Percentiles rank a stretch among this genome's conserved stretches.
Conservation (phyloP, 257 asterid genomes). For the Salvia splendens region DNA sequence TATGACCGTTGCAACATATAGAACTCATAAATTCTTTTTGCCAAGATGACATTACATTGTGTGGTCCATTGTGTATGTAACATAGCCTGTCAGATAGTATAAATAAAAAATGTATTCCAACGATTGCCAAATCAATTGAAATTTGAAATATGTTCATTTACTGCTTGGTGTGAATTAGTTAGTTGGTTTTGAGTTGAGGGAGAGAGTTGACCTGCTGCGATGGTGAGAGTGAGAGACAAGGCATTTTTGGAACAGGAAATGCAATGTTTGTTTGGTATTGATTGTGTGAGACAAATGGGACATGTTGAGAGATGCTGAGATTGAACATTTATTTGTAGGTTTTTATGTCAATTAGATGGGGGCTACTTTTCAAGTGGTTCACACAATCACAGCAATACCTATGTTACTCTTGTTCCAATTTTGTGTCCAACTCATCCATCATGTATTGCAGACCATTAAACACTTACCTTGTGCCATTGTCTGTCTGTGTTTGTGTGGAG, state of each 20-base stretch:
- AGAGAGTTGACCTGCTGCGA: too few relatives aligned
- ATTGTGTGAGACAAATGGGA: slow-evolving; percentile 45
- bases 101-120: slow-evolving; percentile 17
- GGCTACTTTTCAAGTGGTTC: slow-evolving; percentile 61
- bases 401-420: slow-evolving; percentile 34
- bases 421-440: slow-evolving; percentile 37
- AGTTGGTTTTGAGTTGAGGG: not conserved
- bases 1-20: slow-evolving; percentile 92
- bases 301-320: slow-evolving; percentile 45
- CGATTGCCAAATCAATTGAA: slow-evolving; percentile 11
- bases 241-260: slow-evolving; percentile 20
- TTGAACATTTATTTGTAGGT: slow-evolving; percentile 62
- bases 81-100: slow-evolving; percentile 37
- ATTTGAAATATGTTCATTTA: not conserved
- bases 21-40: not conserved
- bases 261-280: slow-evolving; percentile 32
- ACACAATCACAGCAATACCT: slow-evolving; percentile 36
- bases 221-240: not conserved
- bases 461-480: slow-evolving; percentile 69
- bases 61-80: slow-evolving; percentile 66
- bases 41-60: slow-evolving; percentile 14
- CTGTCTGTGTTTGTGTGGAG: slow-evolving; percentile 7
- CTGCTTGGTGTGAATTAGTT: not conserved
- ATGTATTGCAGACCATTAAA: slow-evolving; percentile 58
- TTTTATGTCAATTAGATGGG: slow-evolving; percentile 64